Conservation (phyloP, 2,329 filamentous ascomycete genomes). For the Trichoderma gracile region DNA sequence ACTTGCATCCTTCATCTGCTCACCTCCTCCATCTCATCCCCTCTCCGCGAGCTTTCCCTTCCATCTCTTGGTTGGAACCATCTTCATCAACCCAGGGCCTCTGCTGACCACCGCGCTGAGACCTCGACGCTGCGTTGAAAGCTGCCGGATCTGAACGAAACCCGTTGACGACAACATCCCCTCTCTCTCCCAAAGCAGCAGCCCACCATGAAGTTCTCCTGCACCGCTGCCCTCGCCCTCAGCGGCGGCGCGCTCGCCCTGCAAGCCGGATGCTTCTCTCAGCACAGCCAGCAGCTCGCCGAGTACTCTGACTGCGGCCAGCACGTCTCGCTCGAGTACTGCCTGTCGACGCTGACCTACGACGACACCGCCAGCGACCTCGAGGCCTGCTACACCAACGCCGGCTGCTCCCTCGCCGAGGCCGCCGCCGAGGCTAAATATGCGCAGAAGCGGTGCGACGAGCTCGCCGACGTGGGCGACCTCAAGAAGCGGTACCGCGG, state of each 20-base stretch:
- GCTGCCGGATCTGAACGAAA: not conserved
- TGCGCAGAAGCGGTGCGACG: constrained; percentile 39
- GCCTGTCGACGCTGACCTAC: constrained; percentile 42
- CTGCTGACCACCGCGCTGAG: not conserved
- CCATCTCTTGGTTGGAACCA: not conserved
- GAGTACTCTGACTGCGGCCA: constrained; percentile 47
- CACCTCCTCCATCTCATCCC: not conserved
- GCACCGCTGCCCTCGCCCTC: constrained; percentile 34
- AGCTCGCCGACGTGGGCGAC: constrained; percentile 33
- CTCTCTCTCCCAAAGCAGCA: not conserved
- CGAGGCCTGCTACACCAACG: constrained; percentile 40
- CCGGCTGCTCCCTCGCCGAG: constrained; percentile 40
- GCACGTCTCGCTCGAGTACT: constrained; percentile 44
- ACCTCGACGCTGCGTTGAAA: not conserved
- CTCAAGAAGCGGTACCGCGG: constrained; percentile 36
- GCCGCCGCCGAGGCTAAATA: constrained; percentile 36
- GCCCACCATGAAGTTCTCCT: constrained; percentile 25
- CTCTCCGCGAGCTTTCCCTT: not conserved
- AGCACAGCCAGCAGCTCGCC: constrained; percentile 44
- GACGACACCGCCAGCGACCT: constrained; percentile 39
- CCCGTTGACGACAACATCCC: not conserved
- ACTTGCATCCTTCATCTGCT: not conserved
- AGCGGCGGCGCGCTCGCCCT: constrained; percentile 39
- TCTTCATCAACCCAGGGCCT: not conserved
- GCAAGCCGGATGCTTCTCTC: constrained; percentile 44